Base-by-base conservation (phyloP, 352 stramenopile genomes). In the Phytopythium montanum region DNA sequence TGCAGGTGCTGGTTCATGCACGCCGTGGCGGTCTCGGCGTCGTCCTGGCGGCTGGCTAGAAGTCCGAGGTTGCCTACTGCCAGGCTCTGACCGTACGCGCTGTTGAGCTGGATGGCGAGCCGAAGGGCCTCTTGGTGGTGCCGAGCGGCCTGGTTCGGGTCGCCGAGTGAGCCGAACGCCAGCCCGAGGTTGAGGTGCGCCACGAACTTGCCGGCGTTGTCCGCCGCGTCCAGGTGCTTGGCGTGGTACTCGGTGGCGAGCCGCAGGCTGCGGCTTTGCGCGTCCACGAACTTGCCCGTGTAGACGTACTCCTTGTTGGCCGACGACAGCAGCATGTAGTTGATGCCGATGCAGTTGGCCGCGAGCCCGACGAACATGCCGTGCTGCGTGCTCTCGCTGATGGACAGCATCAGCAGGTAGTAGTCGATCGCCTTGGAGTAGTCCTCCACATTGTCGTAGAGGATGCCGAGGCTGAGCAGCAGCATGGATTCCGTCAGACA, bases 1-100 rank as follows among this genome's bases (percentile, higher is more conserved):
- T 97, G 88, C 12, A 97, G 59, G 61, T 96, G 87, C 70, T 96
- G 89, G 56, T 97, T 89, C 68, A 97, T 85, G 59, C 88, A 97
- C 8, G 88, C 84, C 10, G 74, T 62, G 0, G 88, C 87, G 5
- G 87, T 96, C 12, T 88, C 70, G 18, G 85, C 33, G 54, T 96
- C 89, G 33, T 81, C 83, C 59, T 96, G 87, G n/a, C 85, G 74
- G 50, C 86, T 90, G 13, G 87, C 88, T 18, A 97, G 62, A 14
- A 95, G 70, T 0, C 89, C 88, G 5, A 97, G 70, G 59, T 97
- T 97, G 14, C 88, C 88, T 5, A 96, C 88, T 1, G 88, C 84
- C 14, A 96, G 75, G 65, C 81, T 91, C 58, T 97, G 89, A 13
- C 83, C 85, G 56, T 93, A 94, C 5, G 79, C 64, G 60, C 81